phyloP scores from a whole-genome alignment of 2,329 filamentous ascomycete genomes.

The Paecilomyces fulvus region DNA sequence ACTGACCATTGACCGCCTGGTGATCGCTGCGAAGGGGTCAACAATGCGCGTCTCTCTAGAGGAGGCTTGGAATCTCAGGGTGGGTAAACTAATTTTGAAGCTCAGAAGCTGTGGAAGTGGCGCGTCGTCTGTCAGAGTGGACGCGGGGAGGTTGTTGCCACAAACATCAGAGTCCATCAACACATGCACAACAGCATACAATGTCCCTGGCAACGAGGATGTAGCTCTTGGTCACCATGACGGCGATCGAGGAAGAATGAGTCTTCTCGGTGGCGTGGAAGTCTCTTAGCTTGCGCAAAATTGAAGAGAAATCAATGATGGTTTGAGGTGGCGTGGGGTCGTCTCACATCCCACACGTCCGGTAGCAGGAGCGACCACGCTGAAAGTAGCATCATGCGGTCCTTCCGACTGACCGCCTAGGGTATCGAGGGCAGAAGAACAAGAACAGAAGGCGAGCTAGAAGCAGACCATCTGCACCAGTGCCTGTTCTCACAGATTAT shows the following conservation, averaged over 20 bases:
- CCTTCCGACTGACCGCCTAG: neutral
- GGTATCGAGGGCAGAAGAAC: neutral
- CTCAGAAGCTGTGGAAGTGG: neutral
- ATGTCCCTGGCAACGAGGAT: neutral
- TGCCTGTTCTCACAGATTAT: neutral
- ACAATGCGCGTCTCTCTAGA: neutral
- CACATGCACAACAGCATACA: neutral
- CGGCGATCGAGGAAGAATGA: neutral
- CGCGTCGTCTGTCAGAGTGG: neutral
- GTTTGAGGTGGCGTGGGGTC: neutral
- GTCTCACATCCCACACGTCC: neutral
- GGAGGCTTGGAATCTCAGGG: neutral
- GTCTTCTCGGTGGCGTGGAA: neutral
- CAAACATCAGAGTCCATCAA: neutral
- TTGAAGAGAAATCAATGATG: neutral
- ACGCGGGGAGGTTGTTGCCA: neutral
- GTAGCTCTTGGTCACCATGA: neutral
- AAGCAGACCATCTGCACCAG: neutral
- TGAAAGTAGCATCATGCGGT: neutral
- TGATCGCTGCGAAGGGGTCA: neutral
- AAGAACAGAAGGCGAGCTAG: neutral
- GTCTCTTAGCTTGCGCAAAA: neutral
- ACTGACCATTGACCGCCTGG: neutral
- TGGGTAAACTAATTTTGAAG: neutral
- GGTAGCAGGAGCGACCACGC: neutral